Evolutionary conservation across 31 red algal species (phyloP).

Genomic region (Asparagopsis taxiformis): DNA sequence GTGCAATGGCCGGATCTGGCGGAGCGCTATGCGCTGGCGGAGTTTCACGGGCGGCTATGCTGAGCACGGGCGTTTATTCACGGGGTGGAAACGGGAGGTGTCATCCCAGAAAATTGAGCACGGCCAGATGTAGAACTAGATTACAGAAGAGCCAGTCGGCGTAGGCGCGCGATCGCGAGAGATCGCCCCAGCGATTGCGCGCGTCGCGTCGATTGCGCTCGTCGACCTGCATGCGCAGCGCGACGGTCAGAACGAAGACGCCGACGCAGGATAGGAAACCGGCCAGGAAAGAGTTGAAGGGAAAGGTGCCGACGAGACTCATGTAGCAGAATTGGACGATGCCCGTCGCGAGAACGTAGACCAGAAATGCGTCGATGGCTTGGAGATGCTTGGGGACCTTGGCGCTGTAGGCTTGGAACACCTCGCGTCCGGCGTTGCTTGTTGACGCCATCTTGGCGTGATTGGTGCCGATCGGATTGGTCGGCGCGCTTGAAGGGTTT

Average conservation of each 20-base stretch:
- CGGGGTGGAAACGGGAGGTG: neutral
- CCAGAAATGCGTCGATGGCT: constrained; percentile 73
- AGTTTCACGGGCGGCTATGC: constrained; percentile 66
- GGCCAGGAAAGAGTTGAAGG: constrained; percentile 91
- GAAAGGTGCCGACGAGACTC: constrained; percentile 68
- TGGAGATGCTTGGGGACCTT: constrained; percentile 26
- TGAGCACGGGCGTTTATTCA: constrained; percentile 1
- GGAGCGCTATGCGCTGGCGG: constrained; percentile 20
- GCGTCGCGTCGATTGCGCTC: too few species aligned
- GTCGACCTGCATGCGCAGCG: constrained; percentile 84
- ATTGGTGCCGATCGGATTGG: too few species aligned
- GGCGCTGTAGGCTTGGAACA: too few species aligned
- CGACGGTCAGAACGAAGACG: constrained; percentile 82
- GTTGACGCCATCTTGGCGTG: too few species aligned
- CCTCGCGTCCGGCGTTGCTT: too few species aligned
- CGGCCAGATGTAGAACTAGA: constrained; percentile 81
- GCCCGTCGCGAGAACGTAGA: constrained; percentile 53
- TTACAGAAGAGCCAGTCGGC: constrained; percentile 88
- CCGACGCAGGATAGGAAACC: constrained; percentile 71
- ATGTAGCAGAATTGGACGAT: constrained; percentile 65
- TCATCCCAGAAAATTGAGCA: constrained; percentile 89
- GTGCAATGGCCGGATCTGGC: constrained; percentile 72
- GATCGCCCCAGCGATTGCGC: constrained; percentile 22
- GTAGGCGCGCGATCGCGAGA: constrained; percentile 34
- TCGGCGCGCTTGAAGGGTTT: too few species aligned